Conservation (phyloP, 192 early-diverging fungal genomes). For the Piromyces finnis region DNA sequence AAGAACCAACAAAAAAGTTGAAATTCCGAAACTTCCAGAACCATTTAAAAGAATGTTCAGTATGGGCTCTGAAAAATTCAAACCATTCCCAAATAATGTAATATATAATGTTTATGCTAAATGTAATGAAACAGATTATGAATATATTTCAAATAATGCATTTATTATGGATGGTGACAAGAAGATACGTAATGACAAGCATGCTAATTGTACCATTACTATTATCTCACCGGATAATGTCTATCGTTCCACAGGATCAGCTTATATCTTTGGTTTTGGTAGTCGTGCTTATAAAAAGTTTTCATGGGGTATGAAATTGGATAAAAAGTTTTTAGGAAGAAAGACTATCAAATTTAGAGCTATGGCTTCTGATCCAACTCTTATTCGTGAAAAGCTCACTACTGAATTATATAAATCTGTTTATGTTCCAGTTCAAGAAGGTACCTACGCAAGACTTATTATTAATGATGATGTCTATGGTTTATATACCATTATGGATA, state of each 20-base stretch:
- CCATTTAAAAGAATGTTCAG: not conserved
- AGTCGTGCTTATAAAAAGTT: no score
- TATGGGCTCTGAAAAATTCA: not conserved
- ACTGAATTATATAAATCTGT: no score
- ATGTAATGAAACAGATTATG: not conserved
- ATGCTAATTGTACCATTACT: not conserved
- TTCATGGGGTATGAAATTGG: no score
- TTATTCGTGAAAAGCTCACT: no score
- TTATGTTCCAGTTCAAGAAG: no score
- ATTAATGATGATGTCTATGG: no score
- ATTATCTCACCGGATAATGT: not conserved
- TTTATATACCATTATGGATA: no score
- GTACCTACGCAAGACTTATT: no score
- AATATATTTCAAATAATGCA: not conserved
- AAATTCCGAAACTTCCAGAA: not conserved
- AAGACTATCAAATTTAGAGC: no score
- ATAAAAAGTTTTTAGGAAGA: no score
- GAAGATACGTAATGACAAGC: not conserved
- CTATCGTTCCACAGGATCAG: not conserved
- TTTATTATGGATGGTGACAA: not conserved
- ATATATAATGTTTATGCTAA: not conserved
- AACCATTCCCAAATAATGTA: not conserved
- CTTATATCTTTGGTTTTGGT: not conserved
- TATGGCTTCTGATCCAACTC: no score
- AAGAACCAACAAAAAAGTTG: not conserved